Conservation (phyloP, 73 alveolate species). For the Chromera velia region DNA sequence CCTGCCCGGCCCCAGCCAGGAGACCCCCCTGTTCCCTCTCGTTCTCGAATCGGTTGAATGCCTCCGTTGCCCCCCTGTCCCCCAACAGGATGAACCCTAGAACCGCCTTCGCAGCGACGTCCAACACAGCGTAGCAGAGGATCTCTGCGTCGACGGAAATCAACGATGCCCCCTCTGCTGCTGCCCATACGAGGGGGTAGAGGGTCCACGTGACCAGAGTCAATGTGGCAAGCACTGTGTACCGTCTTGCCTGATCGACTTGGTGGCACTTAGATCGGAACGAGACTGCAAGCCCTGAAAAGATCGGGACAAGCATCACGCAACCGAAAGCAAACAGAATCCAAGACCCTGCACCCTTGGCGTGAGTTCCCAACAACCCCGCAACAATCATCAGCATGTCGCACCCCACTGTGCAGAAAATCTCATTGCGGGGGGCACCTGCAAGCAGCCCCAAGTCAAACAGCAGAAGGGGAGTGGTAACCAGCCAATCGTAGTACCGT, state of each 20-base stretch:
- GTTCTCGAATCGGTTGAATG: neutral
- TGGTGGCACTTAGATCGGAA: too few relatives aligned
- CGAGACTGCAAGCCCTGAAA: too few relatives aligned
- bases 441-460: slow-evolving; percentile 13
- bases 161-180: neutral
- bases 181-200: slow-evolving; percentile 6
- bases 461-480: slow-evolving; percentile 18
- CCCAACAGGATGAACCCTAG: slow-evolving; percentile 13
- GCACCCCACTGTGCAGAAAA: neutral
- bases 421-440: neutral
- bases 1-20: neutral
- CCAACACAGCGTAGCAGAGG: slow-evolving; percentile 5
- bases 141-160: slow-evolving; percentile 6
- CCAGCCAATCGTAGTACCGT: slow-evolving; percentile 7
- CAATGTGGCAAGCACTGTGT: neutral
- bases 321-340: too few relatives aligned
- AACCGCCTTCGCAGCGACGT: slow-evolving; percentile 5
- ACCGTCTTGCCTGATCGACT: neutral
- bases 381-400: slow-evolving; percentile 5
- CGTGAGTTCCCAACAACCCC: neutral
- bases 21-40: neutral
- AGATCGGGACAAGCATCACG: too few relatives aligned
- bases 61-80: neutral
- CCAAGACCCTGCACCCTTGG: neutral
- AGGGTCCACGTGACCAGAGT: slow-evolving; percentile 3